Evolutionary conservation across 805 yeast genomes (phyloP).

Genomic region (Metschnikowia lunata): DNA sequence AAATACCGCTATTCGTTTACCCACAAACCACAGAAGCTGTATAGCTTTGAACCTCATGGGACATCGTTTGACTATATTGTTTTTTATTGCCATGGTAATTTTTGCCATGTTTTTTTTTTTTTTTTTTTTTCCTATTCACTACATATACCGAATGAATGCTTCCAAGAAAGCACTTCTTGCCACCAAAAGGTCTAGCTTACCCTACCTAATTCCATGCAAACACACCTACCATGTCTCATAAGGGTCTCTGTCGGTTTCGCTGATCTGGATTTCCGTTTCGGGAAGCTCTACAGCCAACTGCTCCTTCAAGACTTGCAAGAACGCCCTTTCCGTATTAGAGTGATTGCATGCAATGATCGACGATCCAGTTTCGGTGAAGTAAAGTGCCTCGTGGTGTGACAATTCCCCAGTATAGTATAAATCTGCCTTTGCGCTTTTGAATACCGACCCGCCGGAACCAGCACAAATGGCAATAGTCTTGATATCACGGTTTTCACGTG

Average conservation of each 20-base stretch:
- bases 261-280: constrained; percentile 43
- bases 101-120: too few species aligned
- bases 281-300: constrained; percentile 46
- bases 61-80: too few species aligned
- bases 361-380: constrained; percentile 48
- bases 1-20: too few species aligned
- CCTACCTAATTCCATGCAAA: too few species aligned
- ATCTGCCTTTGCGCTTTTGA: constrained; percentile 60
- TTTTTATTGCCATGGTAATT: too few species aligned
- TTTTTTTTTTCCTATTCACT: too few species aligned
- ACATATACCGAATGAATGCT: too few species aligned
- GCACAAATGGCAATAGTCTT: constrained; percentile 81
- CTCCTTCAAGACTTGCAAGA: constrained; percentile 48
- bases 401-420: constrained; percentile 86
- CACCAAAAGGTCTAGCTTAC: too few species aligned
- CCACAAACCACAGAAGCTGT: too few species aligned
- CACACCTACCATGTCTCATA: constrained; percentile 21
- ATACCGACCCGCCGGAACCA: constrained; percentile 85
- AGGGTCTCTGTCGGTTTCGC: constrained; percentile 66
- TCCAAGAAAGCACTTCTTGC: too few species aligned
- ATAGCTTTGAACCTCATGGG: too few species aligned
- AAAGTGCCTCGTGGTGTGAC: constrained; percentile 87
- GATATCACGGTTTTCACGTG: constrained; percentile 24
- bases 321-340: constrained; percentile 90
- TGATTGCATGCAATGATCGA: constrained; percentile 82